Percentiles rank a stretch among this genome's conserved stretches.
These are phyloP conservation scores for Asterochloris erici DNA, from an alignment of 139 green algal genomes.

Conservation along the genomic window DNA sequence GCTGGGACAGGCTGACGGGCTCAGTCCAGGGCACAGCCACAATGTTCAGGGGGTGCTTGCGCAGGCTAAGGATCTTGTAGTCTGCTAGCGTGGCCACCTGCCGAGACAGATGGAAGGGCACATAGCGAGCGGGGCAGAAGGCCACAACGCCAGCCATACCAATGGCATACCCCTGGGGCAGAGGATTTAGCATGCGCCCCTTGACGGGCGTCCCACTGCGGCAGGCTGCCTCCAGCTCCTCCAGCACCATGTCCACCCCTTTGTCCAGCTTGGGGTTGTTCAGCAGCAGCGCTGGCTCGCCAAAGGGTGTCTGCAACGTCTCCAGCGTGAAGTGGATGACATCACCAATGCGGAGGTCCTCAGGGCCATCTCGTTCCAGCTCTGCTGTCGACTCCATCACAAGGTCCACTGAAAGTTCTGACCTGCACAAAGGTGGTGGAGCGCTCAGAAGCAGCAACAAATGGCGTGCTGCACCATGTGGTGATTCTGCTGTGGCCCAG, in stretches of 20 bases:
- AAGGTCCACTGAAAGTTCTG: neutral
- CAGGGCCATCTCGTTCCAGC: neutral
- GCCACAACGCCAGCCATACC: constrained; percentile 35
- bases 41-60: no score
- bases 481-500: no score
- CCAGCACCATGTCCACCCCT: neutral
- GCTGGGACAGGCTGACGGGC: neutral
- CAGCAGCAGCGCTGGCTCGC: constrained; percentile 32
- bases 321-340: constrained; percentile 32
- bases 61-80: no score
- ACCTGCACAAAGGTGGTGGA: neutral
- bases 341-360: constrained; percentile 30
- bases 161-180: constrained; percentile 34
- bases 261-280: constrained; percentile 7
- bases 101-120: no score
- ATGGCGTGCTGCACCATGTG: no score
- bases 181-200: constrained; percentile 36
- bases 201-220: constrained; percentile 14
- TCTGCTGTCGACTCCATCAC: constrained; percentile 7
- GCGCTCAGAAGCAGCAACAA: no score
- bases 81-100: no score
- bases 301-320: constrained; percentile 30
- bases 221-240: constrained; percentile 18
- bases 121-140: constrained; percentile 26
- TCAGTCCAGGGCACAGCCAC: neutral